Percentiles rank a stretch among this genome's conserved stretches.
Evolutionary conservation across 306 rosid genomes (phyloP).

Genomic region (Mimosa bimucronata): DNA sequence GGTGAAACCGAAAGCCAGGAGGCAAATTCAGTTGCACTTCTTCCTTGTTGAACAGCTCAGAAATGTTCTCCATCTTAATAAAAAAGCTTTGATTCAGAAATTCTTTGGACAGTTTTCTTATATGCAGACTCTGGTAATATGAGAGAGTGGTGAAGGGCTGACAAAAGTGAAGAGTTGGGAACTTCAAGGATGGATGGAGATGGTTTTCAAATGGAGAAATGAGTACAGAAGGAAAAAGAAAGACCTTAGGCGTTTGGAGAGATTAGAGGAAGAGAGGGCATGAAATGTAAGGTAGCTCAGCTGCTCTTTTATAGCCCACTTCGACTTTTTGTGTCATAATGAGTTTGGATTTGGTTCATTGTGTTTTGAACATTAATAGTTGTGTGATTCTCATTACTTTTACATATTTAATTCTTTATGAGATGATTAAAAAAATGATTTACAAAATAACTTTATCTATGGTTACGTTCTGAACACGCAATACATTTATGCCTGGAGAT

Average conservation of each 20-base stretch:
- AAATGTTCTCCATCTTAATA: slow-evolving; percentile 37
- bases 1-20: slow-evolving; percentile 33
- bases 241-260: slow-evolving; percentile 45
- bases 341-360: background rate
- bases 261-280: slow-evolving; percentile 54
- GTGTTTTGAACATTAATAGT: background rate
- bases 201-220: slow-evolving; percentile 30
- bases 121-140: background rate
- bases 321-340: slow-evolving; percentile 39
- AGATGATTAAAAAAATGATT: background rate
- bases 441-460: background rate
- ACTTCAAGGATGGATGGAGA: background rate
- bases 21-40: slow-evolving; percentile 44
- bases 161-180: background rate
- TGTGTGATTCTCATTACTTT: background rate
- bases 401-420: background rate
- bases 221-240: slow-evolving; percentile 42
- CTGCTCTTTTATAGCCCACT: slow-evolving; percentile 49
- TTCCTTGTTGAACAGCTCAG: slow-evolving; percentile 24
- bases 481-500: slow-evolving; percentile 34
- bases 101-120: background rate
- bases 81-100: background rate
- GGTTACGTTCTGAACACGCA: slow-evolving; percentile 16
- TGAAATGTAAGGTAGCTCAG: slow-evolving; percentile 70
- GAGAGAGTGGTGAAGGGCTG: background rate